phyloP scores from a whole-genome alignment of 495 filamentous ascomycete genomes.

The Aspergillus olivimuriae region DNA sequence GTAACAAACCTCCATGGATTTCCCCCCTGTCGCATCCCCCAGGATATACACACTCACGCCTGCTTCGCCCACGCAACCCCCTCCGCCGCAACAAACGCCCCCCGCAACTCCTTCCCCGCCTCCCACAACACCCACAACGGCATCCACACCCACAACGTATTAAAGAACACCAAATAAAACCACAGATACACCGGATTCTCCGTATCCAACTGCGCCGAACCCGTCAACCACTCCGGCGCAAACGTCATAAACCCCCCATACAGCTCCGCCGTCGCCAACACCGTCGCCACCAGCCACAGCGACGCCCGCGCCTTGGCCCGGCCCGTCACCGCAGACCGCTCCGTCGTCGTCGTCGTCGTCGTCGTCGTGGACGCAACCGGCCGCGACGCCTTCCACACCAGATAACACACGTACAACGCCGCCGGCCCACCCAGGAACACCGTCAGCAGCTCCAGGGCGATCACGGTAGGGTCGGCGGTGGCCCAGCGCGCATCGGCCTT shows the following conservation, averaged over 20 bases:
- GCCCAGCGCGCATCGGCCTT: conserved; percentile 83
- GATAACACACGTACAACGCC: conserved; percentile 63
- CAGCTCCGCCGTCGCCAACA: conserved; percentile 86
- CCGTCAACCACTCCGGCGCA: conserved; percentile 85
- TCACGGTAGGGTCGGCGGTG: conserved; percentile 66
- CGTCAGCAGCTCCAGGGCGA: conserved; percentile 80
- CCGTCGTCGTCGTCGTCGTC: too few species aligned
- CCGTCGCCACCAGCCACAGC: conserved; percentile 61
- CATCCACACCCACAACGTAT: conserved; percentile 79
- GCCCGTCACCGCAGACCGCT: conserved; percentile 2
- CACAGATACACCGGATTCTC: conserved; percentile 80
- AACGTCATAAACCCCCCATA: conserved; percentile 99
- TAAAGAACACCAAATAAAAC: conserved; percentile 90
- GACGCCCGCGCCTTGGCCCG: conserved; percentile 43
- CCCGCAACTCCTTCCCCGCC: conserved; percentile 51
- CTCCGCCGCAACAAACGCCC: conserved; percentile 41
- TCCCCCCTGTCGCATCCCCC: too few species aligned
- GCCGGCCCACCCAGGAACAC: conserved; percentile 72
- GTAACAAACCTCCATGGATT: too few species aligned
- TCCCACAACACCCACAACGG: conserved; percentile 72
- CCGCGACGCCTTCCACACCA: conserved; percentile 39
- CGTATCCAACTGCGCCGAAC: conserved; percentile 67
- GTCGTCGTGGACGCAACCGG: too few species aligned
- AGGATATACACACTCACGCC: too few species aligned
- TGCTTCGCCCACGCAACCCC: too few species aligned